A percentile compares a stretch with the other conserved stretches of the same genome.
These are phyloP conservation scores for Bondarzewia mesenterica DNA, from an alignment of 1,284 basidiomycete species.

Conservation along the genomic window DNA sequence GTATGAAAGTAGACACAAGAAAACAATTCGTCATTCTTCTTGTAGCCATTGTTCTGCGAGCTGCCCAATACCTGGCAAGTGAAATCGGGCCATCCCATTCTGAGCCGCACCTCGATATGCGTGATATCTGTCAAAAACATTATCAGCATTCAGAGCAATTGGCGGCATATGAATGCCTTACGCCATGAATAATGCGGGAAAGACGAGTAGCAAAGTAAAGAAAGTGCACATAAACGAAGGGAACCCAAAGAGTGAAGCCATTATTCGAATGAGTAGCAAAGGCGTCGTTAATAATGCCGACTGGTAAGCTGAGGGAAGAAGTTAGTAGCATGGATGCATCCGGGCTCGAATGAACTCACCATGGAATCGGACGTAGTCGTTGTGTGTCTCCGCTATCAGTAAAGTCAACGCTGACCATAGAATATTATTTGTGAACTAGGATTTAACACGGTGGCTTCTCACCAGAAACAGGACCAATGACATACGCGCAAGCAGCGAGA, in stretches of 20 bases:
- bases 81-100: slow-evolving; percentile 48
- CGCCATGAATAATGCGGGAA: slow-evolving; percentile 45
- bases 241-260: slow-evolving; percentile 45
- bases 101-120: slow-evolving; percentile 60
- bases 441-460: slow-evolving; percentile 14
- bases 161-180: slow-evolving; percentile 25
- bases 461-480: slow-evolving; percentile 74
- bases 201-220: slow-evolving; percentile 36
- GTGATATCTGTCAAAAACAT: slow-evolving; percentile 35
- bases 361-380: slow-evolving; percentile 77
- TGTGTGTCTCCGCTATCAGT: slow-evolving; percentile 71
- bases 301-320: slow-evolving; percentile 57
- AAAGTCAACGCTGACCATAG: slow-evolving; percentile 51
- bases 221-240: slow-evolving; percentile 38
- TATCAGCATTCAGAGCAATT: slow-evolving; percentile 1
- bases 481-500: slow-evolving; percentile 60
- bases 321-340: slow-evolving; percentile 6
- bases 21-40: slow-evolving; percentile 43
- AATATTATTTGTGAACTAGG: background rate
- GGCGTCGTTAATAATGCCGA: slow-evolving; percentile 68
- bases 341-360: slow-evolving; percentile 32
- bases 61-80: slow-evolving; percentile 60
- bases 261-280: slow-evolving; percentile 51
- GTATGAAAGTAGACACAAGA: background rate
- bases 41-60: slow-evolving; percentile 68